Percentiles rank a stretch among this genome's conserved stretches.
Evolutionary conservation across 2,329 filamentous ascomycete genomes (phyloP).

Genomic region (Colletotrichum incanum): DNA sequence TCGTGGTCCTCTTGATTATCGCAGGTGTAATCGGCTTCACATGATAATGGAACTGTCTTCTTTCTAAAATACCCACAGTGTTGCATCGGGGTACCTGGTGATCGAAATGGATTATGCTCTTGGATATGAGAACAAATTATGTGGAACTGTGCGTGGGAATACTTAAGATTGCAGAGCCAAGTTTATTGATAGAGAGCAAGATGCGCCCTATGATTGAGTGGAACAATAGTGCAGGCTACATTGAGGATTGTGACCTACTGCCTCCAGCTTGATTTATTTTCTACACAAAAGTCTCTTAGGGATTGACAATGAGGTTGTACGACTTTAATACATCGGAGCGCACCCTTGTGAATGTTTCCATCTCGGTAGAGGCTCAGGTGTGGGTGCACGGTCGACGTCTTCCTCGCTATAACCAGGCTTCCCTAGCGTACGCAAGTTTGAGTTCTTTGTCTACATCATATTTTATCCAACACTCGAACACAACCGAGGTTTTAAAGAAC

Average conservation of each 20-base stretch:
- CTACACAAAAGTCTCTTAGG: conserved; percentile 7
- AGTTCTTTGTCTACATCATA: conserved; percentile 7
- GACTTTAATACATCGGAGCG: background rate
- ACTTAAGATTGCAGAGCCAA: background rate
- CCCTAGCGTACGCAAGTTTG: background rate
- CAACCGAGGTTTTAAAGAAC: background rate
- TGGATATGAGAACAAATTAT: background rate
- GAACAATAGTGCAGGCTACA: conserved; percentile 20
- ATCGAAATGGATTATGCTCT: conserved; percentile 16
- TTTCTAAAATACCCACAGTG: conserved; percentile 5
- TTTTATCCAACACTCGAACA: background rate
- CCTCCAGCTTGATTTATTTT: conserved; percentile 10
- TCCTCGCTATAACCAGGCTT: background rate
- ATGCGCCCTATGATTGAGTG: background rate
- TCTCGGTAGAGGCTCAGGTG: conserved; percentile 2
- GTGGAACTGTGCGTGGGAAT: conserved; percentile 24
- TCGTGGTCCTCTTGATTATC: conserved; percentile 36
- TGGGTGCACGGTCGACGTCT: background rate
- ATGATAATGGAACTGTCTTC: conserved; percentile 20
- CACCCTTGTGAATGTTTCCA: rapidly evolving
- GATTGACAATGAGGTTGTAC: conserved; percentile 22
- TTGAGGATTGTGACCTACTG: background rate
- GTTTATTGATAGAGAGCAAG: background rate
- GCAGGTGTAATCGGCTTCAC: conserved; percentile 44
- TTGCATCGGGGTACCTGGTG: conserved; percentile 19